Conservation (phyloP, 2,329 filamentous ascomycete species). For the Penicillium sclerotigenum region DNA sequence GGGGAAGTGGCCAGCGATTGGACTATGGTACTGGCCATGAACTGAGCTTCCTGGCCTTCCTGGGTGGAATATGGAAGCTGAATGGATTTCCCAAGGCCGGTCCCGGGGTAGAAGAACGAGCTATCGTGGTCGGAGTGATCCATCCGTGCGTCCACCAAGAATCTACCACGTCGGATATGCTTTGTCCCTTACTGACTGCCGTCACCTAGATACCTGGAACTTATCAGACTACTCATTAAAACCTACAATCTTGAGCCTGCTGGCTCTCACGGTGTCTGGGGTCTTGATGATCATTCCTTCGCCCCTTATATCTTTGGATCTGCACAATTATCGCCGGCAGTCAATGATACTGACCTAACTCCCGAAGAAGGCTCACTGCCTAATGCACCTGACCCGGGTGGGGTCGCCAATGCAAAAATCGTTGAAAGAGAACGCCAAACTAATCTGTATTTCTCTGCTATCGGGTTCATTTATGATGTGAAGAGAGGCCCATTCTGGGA, state of each 20-base stretch:
- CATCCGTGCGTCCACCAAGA: conserved; percentile 63
- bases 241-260: conserved; percentile 93
- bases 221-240: conserved; percentile 78
- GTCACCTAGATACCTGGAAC: conserved; percentile 64
- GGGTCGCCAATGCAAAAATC: conserved; percentile 62
- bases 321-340: conserved; percentile 78
- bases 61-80: conserved; percentile 88
- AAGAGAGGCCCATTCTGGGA: conserved; percentile 97
- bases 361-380: conserved; percentile 75
- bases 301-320: conserved; percentile 93
- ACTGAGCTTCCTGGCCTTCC: conserved; percentile 86
- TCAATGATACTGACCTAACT: conserved; percentile 61
- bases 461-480: conserved; percentile 96
- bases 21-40: conserved; percentile 98
- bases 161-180: neutral
- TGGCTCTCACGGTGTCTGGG: conserved; percentile 96
- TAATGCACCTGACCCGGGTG: conserved; percentile 66
- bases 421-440: conserved; percentile 63
- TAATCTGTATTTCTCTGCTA: conserved; percentile 91
- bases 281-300: conserved; percentile 95
- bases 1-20: conserved; percentile 82
- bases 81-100: conserved; percentile 65
- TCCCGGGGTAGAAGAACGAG: conserved; percentile 63
- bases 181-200: conserved; percentile 8
- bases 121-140: conserved; percentile 76